Percentiles rank a stretch among this genome's conserved stretches.
Conservation (phyloP, 805 yeast genomes). For the Candida nitratophila region DNA sequence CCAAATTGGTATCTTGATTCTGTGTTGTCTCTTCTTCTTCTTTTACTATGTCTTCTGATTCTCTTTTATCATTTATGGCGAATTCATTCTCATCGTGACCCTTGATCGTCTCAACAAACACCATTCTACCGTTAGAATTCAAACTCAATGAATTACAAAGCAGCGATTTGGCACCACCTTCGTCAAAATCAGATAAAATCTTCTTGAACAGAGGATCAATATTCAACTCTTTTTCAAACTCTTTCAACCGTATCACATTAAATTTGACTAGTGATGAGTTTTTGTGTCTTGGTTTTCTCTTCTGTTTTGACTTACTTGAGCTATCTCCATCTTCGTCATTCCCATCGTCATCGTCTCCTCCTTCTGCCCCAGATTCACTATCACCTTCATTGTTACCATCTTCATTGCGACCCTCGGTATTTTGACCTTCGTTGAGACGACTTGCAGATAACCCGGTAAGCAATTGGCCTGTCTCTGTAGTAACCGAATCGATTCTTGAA, state of each 20-base stretch:
- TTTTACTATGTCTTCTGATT: background rate
- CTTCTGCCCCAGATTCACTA: conserved; percentile 6
- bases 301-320: background rate
- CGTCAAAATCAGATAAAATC: conserved; percentile 72
- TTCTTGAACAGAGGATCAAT: conserved; percentile 73
- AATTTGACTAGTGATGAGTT: background rate
- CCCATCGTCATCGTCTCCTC: conserved; percentile 16
- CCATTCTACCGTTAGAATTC: conserved; percentile 47
- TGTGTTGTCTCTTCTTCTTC: background rate
- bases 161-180: conserved; percentile 73
- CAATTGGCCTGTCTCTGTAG: conserved; percentile 26
- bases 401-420: conserved; percentile 16
- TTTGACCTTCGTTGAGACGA: conserved; percentile 12
- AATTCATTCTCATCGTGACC: background rate
- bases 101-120: conserved; percentile 37
- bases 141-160: conserved; percentile 54
- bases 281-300: conserved; percentile 13
- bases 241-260: conserved; percentile 35
- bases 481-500: conserved; percentile 39
- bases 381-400: conserved; percentile 12
- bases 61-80: background rate
- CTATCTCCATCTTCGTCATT: conserved; percentile 9
- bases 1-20: background rate
- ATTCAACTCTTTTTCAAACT: conserved; percentile 55
- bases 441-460: conserved; percentile 62